Conservation (phyloP, 2,329 filamentous ascomycete species). For the Fusarium veterinarium region DNA sequence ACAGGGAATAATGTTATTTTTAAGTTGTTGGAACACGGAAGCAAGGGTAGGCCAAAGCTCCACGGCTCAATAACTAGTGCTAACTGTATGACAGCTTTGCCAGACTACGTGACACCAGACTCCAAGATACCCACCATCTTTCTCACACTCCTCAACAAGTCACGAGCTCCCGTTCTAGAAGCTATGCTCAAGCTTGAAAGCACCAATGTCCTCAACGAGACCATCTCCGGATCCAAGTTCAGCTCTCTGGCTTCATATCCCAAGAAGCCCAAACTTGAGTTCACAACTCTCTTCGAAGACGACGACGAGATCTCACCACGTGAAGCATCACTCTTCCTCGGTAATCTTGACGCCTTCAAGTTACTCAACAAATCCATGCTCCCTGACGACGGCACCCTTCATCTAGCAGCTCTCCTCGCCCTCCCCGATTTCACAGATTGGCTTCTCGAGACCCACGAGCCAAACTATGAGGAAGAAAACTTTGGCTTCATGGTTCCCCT, state of each 20-base stretch:
- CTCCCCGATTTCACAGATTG: slow-evolving; percentile 6
- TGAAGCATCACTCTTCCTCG: slow-evolving; percentile 14
- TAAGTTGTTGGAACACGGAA: not conserved
- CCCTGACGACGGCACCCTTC: slow-evolving; percentile 7
- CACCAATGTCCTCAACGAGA: not conserved
- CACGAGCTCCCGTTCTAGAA: not conserved
- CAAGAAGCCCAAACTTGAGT: slow-evolving; percentile 8
- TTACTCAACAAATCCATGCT: not conserved
- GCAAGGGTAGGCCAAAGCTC: not conserved
- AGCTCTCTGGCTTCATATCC: slow-evolving; percentile 2
- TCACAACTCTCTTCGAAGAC: slow-evolving; percentile 16
- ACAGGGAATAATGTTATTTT: slow-evolving; percentile 3
- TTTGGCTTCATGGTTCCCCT: slow-evolving; percentile 26
- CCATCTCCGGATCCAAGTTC: slow-evolving; percentile 20
- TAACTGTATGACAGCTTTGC: not conserved
- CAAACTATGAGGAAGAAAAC: slow-evolving; percentile 21
- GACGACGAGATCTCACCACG: slow-evolving; percentile 15
- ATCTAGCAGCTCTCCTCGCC: slow-evolving; percentile 16
- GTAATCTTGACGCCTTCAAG: slow-evolving; percentile 13
- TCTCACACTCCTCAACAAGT: slow-evolving; percentile 3
- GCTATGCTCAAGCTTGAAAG: not conserved
- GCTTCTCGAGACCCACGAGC: slow-evolving; percentile 12
- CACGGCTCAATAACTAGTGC: rapidly evolving
- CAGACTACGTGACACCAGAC: not conserved
- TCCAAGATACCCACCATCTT: slow-evolving; percentile 10